A percentile compares a stretch with the other conserved stretches of the same genome.
Conservation (phyloP, 495 filamentous ascomycete species). For the Hypoxylon lenormandii region DNA sequence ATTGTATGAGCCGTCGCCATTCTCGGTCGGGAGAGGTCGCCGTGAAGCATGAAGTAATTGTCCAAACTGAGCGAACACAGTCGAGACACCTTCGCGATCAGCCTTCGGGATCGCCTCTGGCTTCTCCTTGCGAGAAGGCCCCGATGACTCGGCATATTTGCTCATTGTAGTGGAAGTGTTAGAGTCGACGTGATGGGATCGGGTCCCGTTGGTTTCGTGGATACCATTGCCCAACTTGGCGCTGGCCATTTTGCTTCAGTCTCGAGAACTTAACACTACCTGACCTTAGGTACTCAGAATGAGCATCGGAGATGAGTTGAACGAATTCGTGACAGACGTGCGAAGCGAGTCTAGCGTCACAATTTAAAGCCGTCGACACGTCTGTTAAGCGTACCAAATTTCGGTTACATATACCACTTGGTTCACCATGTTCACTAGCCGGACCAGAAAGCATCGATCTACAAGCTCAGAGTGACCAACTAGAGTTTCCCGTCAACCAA, state of each 20-base stretch:
- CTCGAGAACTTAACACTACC: constrained; percentile 11
- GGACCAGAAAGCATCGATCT: neutral
- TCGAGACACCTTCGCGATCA: constrained; percentile 56
- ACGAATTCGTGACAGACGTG: neutral
- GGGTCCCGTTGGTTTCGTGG: constrained; percentile 26
- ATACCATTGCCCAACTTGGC: constrained; percentile 19
- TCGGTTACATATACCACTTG: constrained; percentile 1
- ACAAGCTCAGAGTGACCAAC: neutral
- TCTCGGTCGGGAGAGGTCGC: constrained; percentile 74
- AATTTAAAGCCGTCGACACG: constrained; percentile 18
- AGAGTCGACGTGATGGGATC: constrained; percentile 16
- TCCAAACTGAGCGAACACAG: constrained; percentile 70
- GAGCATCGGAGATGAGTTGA: neutral
- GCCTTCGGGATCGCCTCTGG: constrained; percentile 46
- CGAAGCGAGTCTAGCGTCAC: neutral
- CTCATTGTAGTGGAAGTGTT: constrained; percentile 23
- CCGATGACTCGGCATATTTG: constrained; percentile 11
- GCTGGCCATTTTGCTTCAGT: constrained; percentile 27
- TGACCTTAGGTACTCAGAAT: neutral
- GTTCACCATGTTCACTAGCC: neutral
- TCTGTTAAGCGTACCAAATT: constrained; percentile 7
- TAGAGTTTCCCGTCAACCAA: constrained; percentile 9
- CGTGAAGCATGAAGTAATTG: constrained; percentile 74
- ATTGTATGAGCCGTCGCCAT: constrained; percentile 69
- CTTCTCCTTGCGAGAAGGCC: constrained; percentile 33